Conservation (phyloP, 2,329 filamentous ascomycete genomes). For the Raffaelea deltoideospora region DNA sequence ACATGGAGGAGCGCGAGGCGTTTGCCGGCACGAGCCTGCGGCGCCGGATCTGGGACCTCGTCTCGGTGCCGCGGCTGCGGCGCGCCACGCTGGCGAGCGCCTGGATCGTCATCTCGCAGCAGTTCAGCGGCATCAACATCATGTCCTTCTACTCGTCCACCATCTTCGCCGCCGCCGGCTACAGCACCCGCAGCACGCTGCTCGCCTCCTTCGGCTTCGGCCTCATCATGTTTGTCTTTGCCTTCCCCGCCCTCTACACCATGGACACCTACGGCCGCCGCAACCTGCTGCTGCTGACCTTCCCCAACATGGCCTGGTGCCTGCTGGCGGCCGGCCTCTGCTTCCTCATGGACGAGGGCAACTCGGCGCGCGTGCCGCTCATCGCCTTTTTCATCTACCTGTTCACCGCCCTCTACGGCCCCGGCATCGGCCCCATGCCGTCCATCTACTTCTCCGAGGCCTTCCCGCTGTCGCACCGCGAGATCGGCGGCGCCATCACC, state of each 20-base stretch:
- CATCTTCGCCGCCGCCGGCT: constrained; percentile 28
- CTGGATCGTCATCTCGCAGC: constrained; percentile 52
- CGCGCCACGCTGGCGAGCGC: constrained; percentile 51
- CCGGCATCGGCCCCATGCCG: constrained; percentile 47
- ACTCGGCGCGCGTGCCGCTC: constrained; percentile 21
- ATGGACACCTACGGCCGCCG: constrained; percentile 54
- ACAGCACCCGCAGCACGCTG: constrained; percentile 21
- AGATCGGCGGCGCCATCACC: constrained; percentile 54
- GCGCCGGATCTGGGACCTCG: constrained; percentile 38
- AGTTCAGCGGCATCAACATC: constrained; percentile 37
- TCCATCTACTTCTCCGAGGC: constrained; percentile 56
- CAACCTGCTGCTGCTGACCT: constrained; percentile 46
- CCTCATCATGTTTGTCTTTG: constrained; percentile 48
- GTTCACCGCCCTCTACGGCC: constrained; percentile 13
- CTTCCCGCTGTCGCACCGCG: constrained; percentile 54
- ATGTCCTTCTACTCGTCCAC: constrained; percentile 33
- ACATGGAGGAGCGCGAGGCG: constrained; percentile 24
- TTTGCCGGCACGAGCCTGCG: constrained; percentile 24
- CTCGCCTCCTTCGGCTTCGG: constrained; percentile 29
- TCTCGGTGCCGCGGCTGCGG: constrained; percentile 40
- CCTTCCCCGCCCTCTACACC: constrained; percentile 48
- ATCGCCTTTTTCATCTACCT: constrained; percentile 28
- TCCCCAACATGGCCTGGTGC: constrained; percentile 50
- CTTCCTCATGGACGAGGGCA: constrained; percentile 25
- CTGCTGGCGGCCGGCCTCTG: constrained; percentile 41